Percentiles rank a stretch among this genome's conserved stretches.
phyloP scores from a whole-genome alignment of 78 protist species.

The Dictyostelium capitatum region DNA sequence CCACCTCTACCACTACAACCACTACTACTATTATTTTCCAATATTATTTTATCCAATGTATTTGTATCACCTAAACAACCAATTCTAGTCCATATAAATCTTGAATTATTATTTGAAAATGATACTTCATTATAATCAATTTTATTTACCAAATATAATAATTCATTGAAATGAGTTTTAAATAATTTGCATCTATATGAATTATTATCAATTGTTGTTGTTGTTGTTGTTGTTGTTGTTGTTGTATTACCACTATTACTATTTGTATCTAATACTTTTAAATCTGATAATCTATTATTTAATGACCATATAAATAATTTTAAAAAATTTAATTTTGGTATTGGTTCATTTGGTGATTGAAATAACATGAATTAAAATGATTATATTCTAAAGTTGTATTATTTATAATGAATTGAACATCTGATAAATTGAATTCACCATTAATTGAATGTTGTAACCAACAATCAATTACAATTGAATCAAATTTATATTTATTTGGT shows the following conservation, averaged over 20 bases:
- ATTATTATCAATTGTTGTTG: not conserved
- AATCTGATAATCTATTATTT: not conserved
- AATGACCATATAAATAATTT: not conserved
- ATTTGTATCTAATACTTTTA: not conserved
- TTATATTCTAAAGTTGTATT: not conserved
- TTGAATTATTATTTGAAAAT: not conserved
- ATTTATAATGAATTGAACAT: not conserved
- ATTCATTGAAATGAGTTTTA: not conserved
- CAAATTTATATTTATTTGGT: not conserved
- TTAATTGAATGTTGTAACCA: not conserved
- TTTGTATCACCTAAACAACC: not conserved
- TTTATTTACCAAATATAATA: not conserved
- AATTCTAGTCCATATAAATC: not conserved
- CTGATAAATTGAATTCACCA: not conserved
- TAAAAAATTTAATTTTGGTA: not conserved
- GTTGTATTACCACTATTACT: not conserved
- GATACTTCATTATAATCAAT: not conserved
- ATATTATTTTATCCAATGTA: not conserved
- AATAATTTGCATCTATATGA: not conserved
- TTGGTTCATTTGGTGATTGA: not conserved
- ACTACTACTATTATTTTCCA: not conserved
- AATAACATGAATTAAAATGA: not conserved
- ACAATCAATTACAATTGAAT: slow-evolving; percentile 1
- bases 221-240: not conserved
- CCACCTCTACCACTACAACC: too few relatives aligned